Conservation (phyloP, 345 rosid species). For the Corchorus capsularis region DNA sequence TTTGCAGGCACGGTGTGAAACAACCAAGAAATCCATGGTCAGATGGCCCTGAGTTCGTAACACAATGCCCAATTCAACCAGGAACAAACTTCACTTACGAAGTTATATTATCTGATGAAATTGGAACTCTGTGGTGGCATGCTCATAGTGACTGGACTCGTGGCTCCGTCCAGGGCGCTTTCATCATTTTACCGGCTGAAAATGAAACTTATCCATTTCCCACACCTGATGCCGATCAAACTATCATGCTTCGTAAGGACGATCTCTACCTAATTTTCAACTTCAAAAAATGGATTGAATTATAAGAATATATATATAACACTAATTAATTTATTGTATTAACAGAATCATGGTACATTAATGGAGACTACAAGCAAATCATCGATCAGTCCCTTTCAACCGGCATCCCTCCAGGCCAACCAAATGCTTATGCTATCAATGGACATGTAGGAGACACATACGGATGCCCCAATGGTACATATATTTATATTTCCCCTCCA, state of each 20-base stretch:
- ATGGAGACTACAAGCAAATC: not conserved
- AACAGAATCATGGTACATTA: not conserved
- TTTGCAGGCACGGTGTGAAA: slow-evolving; percentile 45
- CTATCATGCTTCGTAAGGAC: slow-evolving; percentile 29
- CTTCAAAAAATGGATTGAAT: too few species aligned
- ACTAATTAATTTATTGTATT: too few species aligned
- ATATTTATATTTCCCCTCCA: too few species aligned
- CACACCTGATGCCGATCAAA: slow-evolving; percentile 34
- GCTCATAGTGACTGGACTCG: slow-evolving; percentile 39
- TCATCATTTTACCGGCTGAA: slow-evolving; percentile 28
- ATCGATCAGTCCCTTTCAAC: not conserved
- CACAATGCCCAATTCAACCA: slow-evolving; percentile 45
- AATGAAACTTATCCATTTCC: slow-evolving; percentile 27
- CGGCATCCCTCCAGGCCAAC: not conserved
- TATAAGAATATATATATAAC: too few species aligned
- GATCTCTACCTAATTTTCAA: too few species aligned
- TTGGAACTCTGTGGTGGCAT: slow-evolving; percentile 27
- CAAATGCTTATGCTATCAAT: not conserved
- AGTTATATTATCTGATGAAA: slow-evolving; percentile 31
- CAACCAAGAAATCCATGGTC: slow-evolving; percentile 54
- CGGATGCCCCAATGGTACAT: not conserved
- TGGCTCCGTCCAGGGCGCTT: slow-evolving; percentile 45
- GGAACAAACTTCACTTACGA: slow-evolving; percentile 37
- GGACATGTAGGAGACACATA: not conserved
- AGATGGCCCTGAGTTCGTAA: slow-evolving; percentile 49